Evolutionary conservation across 768 basidiomycete species (phyloP).

Genomic region (Boletellus ananiceps): DNA sequence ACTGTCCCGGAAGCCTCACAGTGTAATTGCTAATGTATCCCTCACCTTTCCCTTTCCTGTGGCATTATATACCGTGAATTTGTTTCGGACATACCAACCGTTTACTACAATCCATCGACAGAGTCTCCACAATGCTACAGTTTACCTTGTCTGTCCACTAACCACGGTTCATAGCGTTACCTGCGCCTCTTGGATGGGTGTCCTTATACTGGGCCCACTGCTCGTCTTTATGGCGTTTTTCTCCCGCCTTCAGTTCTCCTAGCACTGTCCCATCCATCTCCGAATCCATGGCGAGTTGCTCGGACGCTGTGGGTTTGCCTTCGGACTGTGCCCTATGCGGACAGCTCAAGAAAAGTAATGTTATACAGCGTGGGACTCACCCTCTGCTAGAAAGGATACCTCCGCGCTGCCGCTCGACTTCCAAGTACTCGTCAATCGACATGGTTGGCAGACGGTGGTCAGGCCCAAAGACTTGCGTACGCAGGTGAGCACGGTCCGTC

Average conservation of each 20-base stretch:
- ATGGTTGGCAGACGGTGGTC: constrained; percentile 87
- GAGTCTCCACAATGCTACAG: constrained; percentile 6
- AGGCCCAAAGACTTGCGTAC: constrained; percentile 79
- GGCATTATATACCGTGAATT: constrained; percentile 27
- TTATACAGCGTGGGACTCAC: constrained; percentile 41
- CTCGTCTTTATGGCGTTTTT: constrained; percentile 81
- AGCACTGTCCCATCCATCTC: constrained; percentile 78
- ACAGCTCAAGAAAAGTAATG: constrained; percentile 5
- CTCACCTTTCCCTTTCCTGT: constrained; percentile 5
- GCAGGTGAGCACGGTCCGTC: constrained; percentile 65
- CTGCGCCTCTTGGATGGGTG: constrained; percentile 81
- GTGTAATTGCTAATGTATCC: constrained; percentile 64
- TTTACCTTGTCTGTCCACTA: constrained; percentile 11
- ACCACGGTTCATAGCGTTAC: constrained; percentile 95
- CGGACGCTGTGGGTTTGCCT: constrained; percentile 63
- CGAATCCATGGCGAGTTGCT: constrained; percentile 71
- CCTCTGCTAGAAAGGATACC: constrained; percentile 87
- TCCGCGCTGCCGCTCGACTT: constrained; percentile 77
- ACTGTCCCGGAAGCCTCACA: constrained; percentile 83
- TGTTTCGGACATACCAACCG: constrained; percentile 22
- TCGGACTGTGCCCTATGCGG: constrained; percentile 58
- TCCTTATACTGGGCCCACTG: constrained; percentile 91
- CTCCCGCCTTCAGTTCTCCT: constrained; percentile 66
- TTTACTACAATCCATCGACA: constrained; percentile 12
- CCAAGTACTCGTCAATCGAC: constrained; percentile 92